Evolutionary conservation across 192 early-diverging fungal genomes (phyloP).

Genomic region (Coemansia erecta): DNA sequence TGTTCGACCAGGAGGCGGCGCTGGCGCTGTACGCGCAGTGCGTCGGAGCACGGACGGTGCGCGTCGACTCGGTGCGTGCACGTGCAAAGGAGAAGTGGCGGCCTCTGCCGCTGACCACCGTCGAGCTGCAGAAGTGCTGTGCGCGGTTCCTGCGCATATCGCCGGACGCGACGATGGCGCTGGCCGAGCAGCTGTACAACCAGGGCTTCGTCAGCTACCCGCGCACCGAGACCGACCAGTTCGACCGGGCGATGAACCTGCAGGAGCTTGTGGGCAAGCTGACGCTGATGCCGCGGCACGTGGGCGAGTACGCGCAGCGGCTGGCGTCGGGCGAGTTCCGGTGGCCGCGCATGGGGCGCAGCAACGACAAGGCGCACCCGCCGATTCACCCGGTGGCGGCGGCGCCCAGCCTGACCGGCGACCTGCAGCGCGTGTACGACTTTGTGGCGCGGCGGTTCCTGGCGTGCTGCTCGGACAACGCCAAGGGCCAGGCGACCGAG

Average conservation of each 20-base stretch:
- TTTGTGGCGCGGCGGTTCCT: conserved; percentile 85
- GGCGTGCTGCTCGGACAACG: conserved; percentile 89
- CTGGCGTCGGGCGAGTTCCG: conserved; percentile 67
- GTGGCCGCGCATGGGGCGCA: conserved; percentile 73
- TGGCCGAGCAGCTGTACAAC: conserved; percentile 88
- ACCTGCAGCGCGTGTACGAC: conserved; percentile 78
- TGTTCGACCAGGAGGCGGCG: conserved; percentile 76
- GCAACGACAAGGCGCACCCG: conserved; percentile 97
- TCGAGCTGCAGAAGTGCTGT: conserved; percentile 88
- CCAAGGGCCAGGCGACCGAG: conserved; percentile 79
- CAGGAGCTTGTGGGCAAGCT: conserved; percentile 64
- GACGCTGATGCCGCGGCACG: conserved; percentile 11
- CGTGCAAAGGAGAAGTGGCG: conserved; percentile 82
- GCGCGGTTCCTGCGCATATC: conserved; percentile 68
- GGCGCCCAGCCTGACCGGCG: conserved; percentile 58
- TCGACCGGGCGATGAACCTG: conserved; percentile 72
- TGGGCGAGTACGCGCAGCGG: conserved; percentile 54
- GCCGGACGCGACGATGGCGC: conserved; percentile 76
- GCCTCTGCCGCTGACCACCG: conserved; percentile 89
- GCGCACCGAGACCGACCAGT: conserved; percentile 94
- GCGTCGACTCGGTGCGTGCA: conserved; percentile 57
- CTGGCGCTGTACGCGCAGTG: conserved; percentile 76
- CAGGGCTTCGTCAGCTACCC: conserved; percentile 92
- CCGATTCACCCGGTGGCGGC: conserved; percentile 88
- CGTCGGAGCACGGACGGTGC: conserved; percentile 57